Percentiles rank a stretch among this genome's conserved stretches.
These are phyloP conservation scores for Teunomyces pallodes DNA, from an alignment of 805 yeast species.

Conservation along the genomic window DNA sequence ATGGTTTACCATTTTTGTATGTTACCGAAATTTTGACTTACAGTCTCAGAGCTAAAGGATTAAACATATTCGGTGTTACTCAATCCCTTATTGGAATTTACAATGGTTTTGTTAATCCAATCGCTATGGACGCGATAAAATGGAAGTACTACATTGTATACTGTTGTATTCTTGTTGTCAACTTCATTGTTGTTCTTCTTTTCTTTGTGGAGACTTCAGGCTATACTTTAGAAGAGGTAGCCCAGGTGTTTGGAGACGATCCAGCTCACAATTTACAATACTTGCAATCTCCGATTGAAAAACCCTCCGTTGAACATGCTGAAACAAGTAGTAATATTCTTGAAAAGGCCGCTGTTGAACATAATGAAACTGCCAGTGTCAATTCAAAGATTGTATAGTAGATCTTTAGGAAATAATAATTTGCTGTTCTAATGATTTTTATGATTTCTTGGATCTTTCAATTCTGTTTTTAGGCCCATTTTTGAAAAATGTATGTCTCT, in stretches of 20 bases:
- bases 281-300: conserved; percentile 1
- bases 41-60: conserved; percentile 41
- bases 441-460: background rate
- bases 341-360: background rate
- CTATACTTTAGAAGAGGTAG: conserved; percentile 42
- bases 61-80: conserved; percentile 20
- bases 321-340: background rate
- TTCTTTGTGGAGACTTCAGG: conserved; percentile 43
- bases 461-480: background rate
- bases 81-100: conserved; percentile 20
- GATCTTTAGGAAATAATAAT: background rate
- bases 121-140: conserved; percentile 39
- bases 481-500: too few relatives aligned
- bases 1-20: conserved; percentile 47
- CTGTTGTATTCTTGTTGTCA: conserved; percentile 27
- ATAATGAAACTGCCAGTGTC: background rate
- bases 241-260: conserved; percentile 39
- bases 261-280: conserved; percentile 5
- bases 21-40: conserved; percentile 42
- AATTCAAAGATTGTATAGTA: background rate
- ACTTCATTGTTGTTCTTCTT: conserved; percentile 27
- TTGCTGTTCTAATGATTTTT: background rate
- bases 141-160: conserved; percentile 47
- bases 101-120: conserved; percentile 23
- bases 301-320: background rate